Evolutionary conservation across 2,329 filamentous ascomycete genomes (phyloP), one percentile per base, ranked within the genome.

Genomic region (Nemania sp.): DNA sequence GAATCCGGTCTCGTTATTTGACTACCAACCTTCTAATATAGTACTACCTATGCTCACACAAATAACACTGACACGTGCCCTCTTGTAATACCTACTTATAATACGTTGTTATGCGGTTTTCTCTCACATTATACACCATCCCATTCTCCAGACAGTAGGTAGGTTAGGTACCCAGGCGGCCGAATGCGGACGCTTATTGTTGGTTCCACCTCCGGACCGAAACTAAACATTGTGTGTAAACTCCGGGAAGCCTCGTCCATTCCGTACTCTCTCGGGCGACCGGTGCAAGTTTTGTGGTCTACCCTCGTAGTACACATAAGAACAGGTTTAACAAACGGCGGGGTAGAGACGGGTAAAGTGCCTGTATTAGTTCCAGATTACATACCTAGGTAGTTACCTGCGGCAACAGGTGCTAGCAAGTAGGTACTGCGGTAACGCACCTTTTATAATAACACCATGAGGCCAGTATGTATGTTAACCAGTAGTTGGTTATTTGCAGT

Each of bases 181-280:
- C 18, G 41, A 45, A 45, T n/a, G 41, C 41, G 41, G 11, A 20
- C 41, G 13, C 41, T 3, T 45, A n/a, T 45, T 45, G 2, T n/a
- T 11, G 13, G 20, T 49, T 24, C 22, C 45, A 24, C 5, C 45
- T 24, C 20, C n/a, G n/a, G n/a, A n/a, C n/a, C n/a, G n/a, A n/a
- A n/a, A n/a, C n/a, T n/a, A n/a, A n/a, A n/a, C n/a, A n/a, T n/a
- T n/a, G n/a, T n/a, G n/a, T n/a, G n/a, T n/a, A n/a, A n/a, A n/a
- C n/a, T n/a, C 22, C 22, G 1, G 52, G 18, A 43, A 63, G 52
- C 61, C 61, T 58, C 15, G 45, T 63, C 41, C n/a, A 38, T 27
- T 29, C 4, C 18, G 15, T 57, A 20, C 8, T 47, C 26, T 35
- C 43, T 57, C 27, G 43, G 18, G 5, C 22, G 15, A 29, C 32